Evolutionary conservation across 2,329 filamentous ascomycete genomes (phyloP), one percentile per base, ranked within the genome.

Genomic region (Ustilaginoidea virens): DNA sequence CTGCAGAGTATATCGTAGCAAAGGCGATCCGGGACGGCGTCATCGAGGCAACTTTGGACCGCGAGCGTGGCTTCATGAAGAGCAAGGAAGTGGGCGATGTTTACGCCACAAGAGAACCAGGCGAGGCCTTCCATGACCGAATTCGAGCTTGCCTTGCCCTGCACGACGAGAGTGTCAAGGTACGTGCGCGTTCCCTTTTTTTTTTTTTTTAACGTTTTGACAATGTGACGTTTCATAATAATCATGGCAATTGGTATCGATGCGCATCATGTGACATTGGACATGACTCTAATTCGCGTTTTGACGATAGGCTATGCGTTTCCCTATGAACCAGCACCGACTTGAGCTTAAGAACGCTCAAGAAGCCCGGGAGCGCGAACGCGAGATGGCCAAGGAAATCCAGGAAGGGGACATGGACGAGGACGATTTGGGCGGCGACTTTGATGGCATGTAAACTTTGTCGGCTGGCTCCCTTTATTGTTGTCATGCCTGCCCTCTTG

Each of bases 221-320:
- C n/a, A n/a, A n/a, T n/a, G n/a, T n/a, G n/a, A n/a, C n/a, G n/a
- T n/a, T n/a, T n/a, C n/a, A n/a, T n/a, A n/a, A n/a, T n/a, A n/a
- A n/a, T n/a, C n/a, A n/a, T n/a, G n/a, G n/a, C n/a, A n/a, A n/a
- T n/a, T n/a, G n/a, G n/a, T n/a, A n/a, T n/a, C n/a, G n/a, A n/a
- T n/a, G n/a, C n/a, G n/a, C n/a, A n/a, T n/a, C n/a, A n/a, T n/a
- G n/a, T n/a, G n/a, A n/a, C n/a, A n/a, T n/a, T n/a, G n/a, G n/a
- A n/a, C n/a, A n/a, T n/a, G n/a, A n/a, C n/a, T n/a, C n/a, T n/a
- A n/a, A n/a, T n/a, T n/a, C n/a, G n/a, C n/a, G n/a, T n/a, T n/a
- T n/a, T n/a, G n/a, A n/a, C n/a, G n/a, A n/a, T n/a, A 87, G 81
- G 87, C 90, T 16, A 98, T 98, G 90, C 75, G 90, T 31, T 98